Base-by-base conservation (phyloP, 1,139 yeast genomes). In the Kodamaea arcana region DNA sequence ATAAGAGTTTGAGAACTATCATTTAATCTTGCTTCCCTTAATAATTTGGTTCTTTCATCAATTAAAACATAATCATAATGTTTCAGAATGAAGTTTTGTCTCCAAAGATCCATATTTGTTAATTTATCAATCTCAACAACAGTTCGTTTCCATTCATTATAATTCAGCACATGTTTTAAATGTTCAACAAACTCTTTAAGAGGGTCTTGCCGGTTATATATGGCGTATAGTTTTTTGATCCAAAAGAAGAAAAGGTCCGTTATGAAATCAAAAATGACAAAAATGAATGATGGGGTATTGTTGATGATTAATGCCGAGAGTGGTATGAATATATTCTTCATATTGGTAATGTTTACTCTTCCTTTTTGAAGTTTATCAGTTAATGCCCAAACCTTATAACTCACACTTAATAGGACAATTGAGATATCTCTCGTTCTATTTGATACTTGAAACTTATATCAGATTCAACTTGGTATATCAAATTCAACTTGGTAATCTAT, bases 61-160 rank as follows among this genome's bases (percentile, higher is more conserved):
- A 92, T 86, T 27, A 92, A 69, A 27, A 80, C 69, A 56, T 86
- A 92, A 57, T 92, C 98, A 52, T 88, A 92, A 48, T 84, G 80
- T 39, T 76, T 75, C 32, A 94, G 82, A 14, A 81, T 78, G 42
- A 92, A 87, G 51, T 88, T 86, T 45, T 87, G 87, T 41, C 97
- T 69, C 96, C 94, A 84, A 33, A 80, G 56, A 47, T 83, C 86
- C 53, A 81, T 78, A 29, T 83, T 83, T 0, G 85, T 78, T 17
- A 81, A 58, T 36, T 69, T 69, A 48, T 84, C 94, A 4, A 84
- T 74, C 40, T 75, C 72, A 4, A 64, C 58, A 2, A 85, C 85
- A 3, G 72, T 69, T 17, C 56, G 60, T 42, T 71, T 73, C 86
- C 87, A 83, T 38, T 79, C 83, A 29, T 66, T 72, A 51, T 75